Evolutionary conservation across 768 basidiomycete species (phyloP), one percentile per base, ranked within the genome.

Genomic region (Dioszegia hungarica): DNA sequence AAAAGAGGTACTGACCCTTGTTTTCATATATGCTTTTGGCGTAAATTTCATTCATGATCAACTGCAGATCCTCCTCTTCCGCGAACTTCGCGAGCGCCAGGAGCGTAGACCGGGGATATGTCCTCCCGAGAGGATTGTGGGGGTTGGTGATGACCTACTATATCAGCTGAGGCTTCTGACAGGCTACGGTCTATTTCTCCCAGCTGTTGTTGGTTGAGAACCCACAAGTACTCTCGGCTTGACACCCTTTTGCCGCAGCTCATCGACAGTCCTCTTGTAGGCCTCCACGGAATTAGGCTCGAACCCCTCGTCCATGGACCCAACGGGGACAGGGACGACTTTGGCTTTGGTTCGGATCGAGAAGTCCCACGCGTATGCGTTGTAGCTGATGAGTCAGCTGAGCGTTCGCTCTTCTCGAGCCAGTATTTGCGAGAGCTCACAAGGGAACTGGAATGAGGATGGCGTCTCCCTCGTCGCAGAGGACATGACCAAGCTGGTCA

Each of bases 21-120:
- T 71, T 70, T 19, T 68, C 59, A 49, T 68, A 75, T 15, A 68
- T 61, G 48, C 66, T 68, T 60, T 72, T 54, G 14, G 67, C 71
- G 61, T 75, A 75, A 19, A 75, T 75, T 59, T 75, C 74, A 46
- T 75, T 72, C 24, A 68, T 70, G 9, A 75, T 67, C 36, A 75
- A 57, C 54, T 75, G 74, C 11, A 75, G 57, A 48, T 73, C 70
- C 38, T 64, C 66, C 56, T 73, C 68, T 49, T 75, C 66, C 31
- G 70, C 70, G 47, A 75, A 75, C 25, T 45, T 57, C 33, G 66
- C 65, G 46, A 73, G 70, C 0, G 60, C 70, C 27, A 73, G 54
- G 0, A 75, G 57, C 1, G 74, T 75, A 10, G 61, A 50, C 6
- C 69, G 67, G 4, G 66, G 54, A 44, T 73, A 71, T 39, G 72